These are phyloP conservation scores for Magnaporthiopsis incrustans DNA, from an alignment of 2,329 filamentous ascomycete genomes.

Conservation along the genomic window DNA sequence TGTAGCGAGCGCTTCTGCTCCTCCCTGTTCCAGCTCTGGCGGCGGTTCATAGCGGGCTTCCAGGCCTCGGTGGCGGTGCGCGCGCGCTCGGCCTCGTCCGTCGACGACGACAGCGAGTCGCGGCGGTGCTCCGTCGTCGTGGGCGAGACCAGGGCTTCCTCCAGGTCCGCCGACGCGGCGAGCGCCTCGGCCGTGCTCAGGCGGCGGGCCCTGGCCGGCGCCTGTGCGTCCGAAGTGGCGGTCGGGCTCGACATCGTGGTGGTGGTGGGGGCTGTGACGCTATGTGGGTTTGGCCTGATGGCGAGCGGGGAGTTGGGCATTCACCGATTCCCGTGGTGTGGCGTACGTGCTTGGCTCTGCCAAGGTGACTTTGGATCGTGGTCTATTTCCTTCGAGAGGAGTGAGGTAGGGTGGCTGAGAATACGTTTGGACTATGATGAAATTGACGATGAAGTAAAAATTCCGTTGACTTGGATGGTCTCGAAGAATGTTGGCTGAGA, in stretches of 20 bases:
- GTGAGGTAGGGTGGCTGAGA: background rate
- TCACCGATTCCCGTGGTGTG: too few relatives aligned
- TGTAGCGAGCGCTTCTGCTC: slow-evolving; percentile 45
- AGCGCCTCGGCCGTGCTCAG: slow-evolving; percentile 1
- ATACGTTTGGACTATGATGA: background rate
- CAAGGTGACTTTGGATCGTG: background rate
- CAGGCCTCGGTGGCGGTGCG: slow-evolving; percentile 32
- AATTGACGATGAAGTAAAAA: background rate
- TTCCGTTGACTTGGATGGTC: background rate
- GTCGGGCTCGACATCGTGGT: background rate
- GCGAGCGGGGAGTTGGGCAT: background rate
- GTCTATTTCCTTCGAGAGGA: background rate
- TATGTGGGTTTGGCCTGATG: background rate
- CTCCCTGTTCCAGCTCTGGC: slow-evolving; percentile 45
- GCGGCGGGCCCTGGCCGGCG: background rate
- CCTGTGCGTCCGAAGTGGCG: background rate
- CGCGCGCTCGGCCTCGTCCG: slow-evolving; percentile 24
- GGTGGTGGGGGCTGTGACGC: background rate
- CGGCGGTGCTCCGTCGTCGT: background rate
- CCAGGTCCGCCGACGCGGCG: slow-evolving; percentile 5
- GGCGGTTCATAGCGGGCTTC: slow-evolving; percentile 37
- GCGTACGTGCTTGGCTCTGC: too few relatives aligned
- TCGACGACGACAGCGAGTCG: background rate
- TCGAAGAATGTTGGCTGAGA: background rate
- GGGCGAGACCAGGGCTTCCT: slow-evolving; percentile 4